phyloP scores from a whole-genome alignment of 2,329 filamentous ascomycete species.

The Cladophialophora chaetospira region DNA sequence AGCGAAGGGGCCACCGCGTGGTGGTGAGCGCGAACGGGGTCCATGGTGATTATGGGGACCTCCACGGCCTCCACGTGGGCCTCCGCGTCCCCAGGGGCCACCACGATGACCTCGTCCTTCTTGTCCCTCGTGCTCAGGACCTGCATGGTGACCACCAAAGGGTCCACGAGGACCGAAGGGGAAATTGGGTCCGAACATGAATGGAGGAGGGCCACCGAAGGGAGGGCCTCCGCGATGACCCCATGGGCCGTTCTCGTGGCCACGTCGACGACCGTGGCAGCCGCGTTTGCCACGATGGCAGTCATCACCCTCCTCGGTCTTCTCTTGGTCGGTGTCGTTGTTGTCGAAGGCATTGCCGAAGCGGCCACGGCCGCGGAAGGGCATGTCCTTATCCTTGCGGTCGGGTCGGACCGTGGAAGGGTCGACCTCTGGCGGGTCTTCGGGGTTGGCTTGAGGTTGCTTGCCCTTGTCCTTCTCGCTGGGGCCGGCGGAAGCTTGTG shows the following conservation, averaged over 20 bases:
- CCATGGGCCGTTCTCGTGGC: conserved; percentile 8
- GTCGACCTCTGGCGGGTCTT: conserved; percentile 33
- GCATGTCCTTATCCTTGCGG: conserved; percentile 10
- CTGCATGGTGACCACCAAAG: neutral
- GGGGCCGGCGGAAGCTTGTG: conserved; percentile 36
- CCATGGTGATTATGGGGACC: conserved; percentile 18
- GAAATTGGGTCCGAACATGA: conserved; percentile 21
- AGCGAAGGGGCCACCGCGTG: conserved; percentile 22
- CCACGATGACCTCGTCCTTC: conserved; percentile 12
- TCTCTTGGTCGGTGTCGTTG: conserved; percentile 11
- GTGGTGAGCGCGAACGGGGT: conserved; percentile 28
- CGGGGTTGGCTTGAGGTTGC: conserved; percentile 24
- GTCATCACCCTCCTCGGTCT: neutral
- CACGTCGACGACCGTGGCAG: conserved; percentile 12
- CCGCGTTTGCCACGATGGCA: conserved; percentile 20
- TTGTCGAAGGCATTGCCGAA: conserved; percentile 27
- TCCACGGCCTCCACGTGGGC: conserved; percentile 14
- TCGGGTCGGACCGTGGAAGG: conserved; percentile 28
- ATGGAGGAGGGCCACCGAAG: conserved; percentile 22
- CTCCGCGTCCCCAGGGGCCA: conserved; percentile 11
- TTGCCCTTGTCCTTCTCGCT: conserved; percentile 29
- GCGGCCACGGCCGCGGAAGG: conserved; percentile 31
- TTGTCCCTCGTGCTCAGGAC: neutral
- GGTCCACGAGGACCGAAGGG: conserved; percentile 10
- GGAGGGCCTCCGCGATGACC: conserved; percentile 11